Percentiles rank a stretch among this genome's conserved stretches.
Evolutionary conservation across 78 protist species (phyloP).

Genomic region (Planoprotostelium fungivorum): DNA sequence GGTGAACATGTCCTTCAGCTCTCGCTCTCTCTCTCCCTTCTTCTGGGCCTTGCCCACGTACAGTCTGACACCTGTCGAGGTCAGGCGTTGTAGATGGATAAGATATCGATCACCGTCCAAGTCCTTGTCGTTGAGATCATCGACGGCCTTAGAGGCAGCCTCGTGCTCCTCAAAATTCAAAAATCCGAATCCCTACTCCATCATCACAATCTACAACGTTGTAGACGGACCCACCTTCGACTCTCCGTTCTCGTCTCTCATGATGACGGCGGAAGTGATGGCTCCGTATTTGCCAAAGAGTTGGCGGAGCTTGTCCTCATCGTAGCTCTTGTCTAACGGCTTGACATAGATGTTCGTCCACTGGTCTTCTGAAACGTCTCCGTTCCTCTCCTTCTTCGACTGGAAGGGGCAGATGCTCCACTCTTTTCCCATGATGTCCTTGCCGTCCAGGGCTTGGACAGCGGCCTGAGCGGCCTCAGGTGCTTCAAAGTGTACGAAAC

Average conservation of each 20-base stretch:
- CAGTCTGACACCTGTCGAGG: conserved; percentile 11
- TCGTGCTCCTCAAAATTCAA: conserved; percentile 88
- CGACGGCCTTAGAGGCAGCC: conserved; percentile 92
- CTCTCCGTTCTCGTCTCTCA: conserved; percentile 75
- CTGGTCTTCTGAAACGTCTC: conserved; percentile 35
- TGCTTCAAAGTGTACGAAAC: conserved; percentile 86
- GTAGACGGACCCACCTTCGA: background rate
- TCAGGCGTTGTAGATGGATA: background rate
- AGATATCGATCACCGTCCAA: background rate
- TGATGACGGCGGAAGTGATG: conserved; percentile 86
- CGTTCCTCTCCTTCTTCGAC: conserved; percentile 71
- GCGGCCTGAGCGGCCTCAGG: conserved; percentile 84
- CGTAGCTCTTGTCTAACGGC: conserved; percentile 87
- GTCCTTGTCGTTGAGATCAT: conserved; percentile 81
- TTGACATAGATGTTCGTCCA: conserved; percentile 94
- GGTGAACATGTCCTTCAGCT: conserved; percentile 60
- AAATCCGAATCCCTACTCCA: conserved; percentile 93
- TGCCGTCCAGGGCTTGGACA: conserved; percentile 78
- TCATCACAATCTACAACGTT: background rate
- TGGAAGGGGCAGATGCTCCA: conserved; percentile 86
- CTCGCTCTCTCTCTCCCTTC: conserved; percentile 83
- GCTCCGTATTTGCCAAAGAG: conserved; percentile 85
- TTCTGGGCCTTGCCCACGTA: conserved; percentile 87
- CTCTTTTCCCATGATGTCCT: conserved; percentile 52
- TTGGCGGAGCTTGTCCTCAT: conserved; percentile 77